Evolutionary conservation across 1,139 yeast genomes (phyloP), one percentile per base, ranked within the genome.

Genomic region (Protomyces inundatus): DNA sequence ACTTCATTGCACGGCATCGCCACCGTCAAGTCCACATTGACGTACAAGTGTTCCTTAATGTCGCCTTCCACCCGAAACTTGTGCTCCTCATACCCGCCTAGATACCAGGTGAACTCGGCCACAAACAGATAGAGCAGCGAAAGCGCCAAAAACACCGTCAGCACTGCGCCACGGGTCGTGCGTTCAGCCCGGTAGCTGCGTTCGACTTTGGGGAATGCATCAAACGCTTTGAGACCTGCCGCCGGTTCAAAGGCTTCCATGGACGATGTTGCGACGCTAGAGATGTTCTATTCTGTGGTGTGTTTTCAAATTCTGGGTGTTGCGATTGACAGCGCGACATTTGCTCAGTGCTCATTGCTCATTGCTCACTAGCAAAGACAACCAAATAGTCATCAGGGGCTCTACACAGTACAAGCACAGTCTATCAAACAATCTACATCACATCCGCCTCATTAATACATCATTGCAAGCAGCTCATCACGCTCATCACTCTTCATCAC

Each of bases 181-280:
- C 91, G 82, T 2, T 95, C 93, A 36, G 96, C 96, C 67, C 93
- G 79, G 48, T 82, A 78, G 1, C 95, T 87, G 68, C 89, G 77
- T 59, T 87, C 86, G 52, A 87, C 89, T 75, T 91, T 91, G 30
- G 98, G 91, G 71, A 90, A 90, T 42, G 97, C 97, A 78, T 90
- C 97, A 74, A 90, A 89, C 6, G 90, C 66, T 73, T 73, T 32
- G 42, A 58, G 67, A 6, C 58, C 59, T 12, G 64, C 45, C 16
- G 59, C 42, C 7, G 64, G 59, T 30, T 39, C 59, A 23, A 54
- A 54, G 37, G 34, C 50, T 30, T 60, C 59, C 64, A 60, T 55
- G 23, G 23, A 23, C 23, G 23, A 23, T 23, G 23, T 23, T 23
- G 23, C 23, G 23, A 23, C 23, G 23, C 23, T 23, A 2, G 1